These are phyloP conservation scores for Aristolochia californica DNA, from an alignment of 164 flowering plant genomes.

Conservation along the genomic window DNA sequence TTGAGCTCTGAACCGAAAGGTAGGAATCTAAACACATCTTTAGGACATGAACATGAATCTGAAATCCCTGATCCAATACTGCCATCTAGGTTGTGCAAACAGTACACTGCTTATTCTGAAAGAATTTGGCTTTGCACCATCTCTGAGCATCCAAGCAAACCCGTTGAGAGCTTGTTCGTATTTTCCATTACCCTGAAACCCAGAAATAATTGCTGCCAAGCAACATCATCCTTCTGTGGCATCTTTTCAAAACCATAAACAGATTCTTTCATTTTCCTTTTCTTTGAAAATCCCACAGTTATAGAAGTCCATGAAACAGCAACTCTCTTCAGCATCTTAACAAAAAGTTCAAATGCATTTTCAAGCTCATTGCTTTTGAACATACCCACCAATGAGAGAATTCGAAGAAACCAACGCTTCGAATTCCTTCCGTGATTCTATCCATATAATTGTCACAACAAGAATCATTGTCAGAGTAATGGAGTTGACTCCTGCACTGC, in stretches of 20 bases:
- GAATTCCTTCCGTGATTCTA: no score
- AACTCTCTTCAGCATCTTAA: slow-evolving; percentile 24
- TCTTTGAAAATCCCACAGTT: slow-evolving; percentile 23
- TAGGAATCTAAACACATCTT: slow-evolving; percentile 23
- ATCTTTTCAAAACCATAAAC: slow-evolving; percentile 24
- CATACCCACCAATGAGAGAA: slow-evolving; percentile 26
- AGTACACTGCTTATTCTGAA: slow-evolving; percentile 34
- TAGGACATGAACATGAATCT: slow-evolving; percentile 26
- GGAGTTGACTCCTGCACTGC: slow-evolving; percentile 13
- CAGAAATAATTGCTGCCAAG: slow-evolving; percentile 49
- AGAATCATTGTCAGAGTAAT: slow-evolving; percentile 25
- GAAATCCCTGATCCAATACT: slow-evolving; percentile 26
- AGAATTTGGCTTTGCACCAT: slow-evolving; percentile 23
- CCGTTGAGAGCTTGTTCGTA: slow-evolving; percentile 23
- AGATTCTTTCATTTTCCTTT: slow-evolving; percentile 21
- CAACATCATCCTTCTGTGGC: slow-evolving; percentile 35
- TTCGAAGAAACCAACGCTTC: slow-evolving; percentile 35
- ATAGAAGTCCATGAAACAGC: slow-evolving; percentile 37
- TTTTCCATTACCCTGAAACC: slow-evolving; percentile 28
- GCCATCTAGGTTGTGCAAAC: slow-evolving; percentile 39
- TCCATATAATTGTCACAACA: slow-evolving; percentile 24
- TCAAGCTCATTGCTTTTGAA: slow-evolving; percentile 22
- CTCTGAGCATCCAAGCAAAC: slow-evolving; percentile 29
- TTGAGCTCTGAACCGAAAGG: slow-evolving; percentile 28
- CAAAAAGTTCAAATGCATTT: slow-evolving; percentile 29